phyloP scores from a whole-genome alignment of 768 basidiomycete species.

The Hortiboletus flavorubellus region DNA sequence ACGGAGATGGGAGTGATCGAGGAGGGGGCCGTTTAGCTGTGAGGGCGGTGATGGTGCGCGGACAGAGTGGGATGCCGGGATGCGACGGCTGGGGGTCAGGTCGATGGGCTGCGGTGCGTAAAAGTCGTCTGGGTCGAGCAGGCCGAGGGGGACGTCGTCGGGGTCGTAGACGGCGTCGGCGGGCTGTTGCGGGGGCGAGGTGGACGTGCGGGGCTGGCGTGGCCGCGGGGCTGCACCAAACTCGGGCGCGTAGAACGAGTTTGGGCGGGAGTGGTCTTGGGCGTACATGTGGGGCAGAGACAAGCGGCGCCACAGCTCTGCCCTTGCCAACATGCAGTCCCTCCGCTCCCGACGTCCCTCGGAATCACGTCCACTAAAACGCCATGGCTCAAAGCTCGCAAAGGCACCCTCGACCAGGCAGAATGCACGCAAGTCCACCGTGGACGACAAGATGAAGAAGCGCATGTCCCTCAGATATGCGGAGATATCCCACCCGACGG shows the following conservation, averaged over 20 bases:
- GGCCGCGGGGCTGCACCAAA: constrained; percentile 9
- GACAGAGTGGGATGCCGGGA: constrained; percentile 49
- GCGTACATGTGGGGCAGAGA: constrained; percentile 22
- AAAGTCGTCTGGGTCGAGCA: constrained; percentile 42
- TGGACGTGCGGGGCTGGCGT: constrained; percentile 15
- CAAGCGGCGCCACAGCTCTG: constrained; percentile 18
- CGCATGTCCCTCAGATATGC: constrained; percentile 95
- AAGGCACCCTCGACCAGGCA: constrained; percentile 31
- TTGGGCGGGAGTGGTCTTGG: constrained; percentile 31
- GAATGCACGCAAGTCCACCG: constrained; percentile 44
- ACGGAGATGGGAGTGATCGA: constrained; percentile 89
- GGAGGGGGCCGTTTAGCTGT: constrained; percentile 52
- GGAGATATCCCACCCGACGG: constrained; percentile 72
- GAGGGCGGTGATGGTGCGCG: constrained; percentile 66
- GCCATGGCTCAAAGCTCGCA: constrained; percentile 30
- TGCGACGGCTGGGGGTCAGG: constrained; percentile 31
- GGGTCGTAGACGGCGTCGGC: constrained; percentile 36
- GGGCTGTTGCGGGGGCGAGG: constrained; percentile 26
- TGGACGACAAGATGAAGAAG: constrained; percentile 93
- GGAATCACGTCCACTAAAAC: constrained; percentile 37
- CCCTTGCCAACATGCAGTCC: constrained; percentile 46
- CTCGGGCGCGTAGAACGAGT: constrained; percentile 33
- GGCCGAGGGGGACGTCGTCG: constrained; percentile 38
- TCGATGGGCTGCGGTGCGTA: constrained; percentile 19
- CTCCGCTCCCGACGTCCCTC: constrained; percentile 52